Conservation (phyloP, 2,329 filamentous ascomycete genomes). For the Lasiodiplodia citricola region DNA sequence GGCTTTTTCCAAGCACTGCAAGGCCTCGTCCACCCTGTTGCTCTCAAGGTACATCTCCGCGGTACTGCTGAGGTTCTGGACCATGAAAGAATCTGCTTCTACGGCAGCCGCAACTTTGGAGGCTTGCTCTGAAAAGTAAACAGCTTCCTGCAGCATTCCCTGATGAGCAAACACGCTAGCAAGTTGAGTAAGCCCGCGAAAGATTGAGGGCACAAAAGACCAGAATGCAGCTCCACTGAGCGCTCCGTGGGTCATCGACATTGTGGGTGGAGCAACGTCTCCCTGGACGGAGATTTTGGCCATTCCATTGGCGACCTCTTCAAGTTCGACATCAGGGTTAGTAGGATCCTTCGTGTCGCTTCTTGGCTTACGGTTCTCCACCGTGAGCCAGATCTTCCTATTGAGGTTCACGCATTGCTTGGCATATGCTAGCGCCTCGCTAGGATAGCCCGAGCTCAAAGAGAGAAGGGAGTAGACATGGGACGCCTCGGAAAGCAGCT, state of each 20-base stretch:
- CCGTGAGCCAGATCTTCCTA: conserved; percentile 56
- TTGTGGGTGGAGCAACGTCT: conserved; percentile 39
- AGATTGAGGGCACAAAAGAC: conserved; percentile 75
- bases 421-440: conserved; percentile 54
- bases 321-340: conserved; percentile 23
- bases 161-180: conserved; percentile 81
- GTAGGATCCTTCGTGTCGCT: neutral
- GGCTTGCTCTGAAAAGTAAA: conserved; percentile 87
- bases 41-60: conserved; percentile 58
- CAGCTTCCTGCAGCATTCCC: conserved; percentile 84
- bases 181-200: conserved; percentile 73
- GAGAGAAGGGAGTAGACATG: conserved; percentile 70
- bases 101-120: conserved; percentile 75
- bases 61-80: conserved; percentile 51
- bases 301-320: conserved; percentile 30
- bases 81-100: conserved; percentile 61
- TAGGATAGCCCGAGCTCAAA: conserved; percentile 59
- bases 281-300: conserved; percentile 39
- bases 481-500: conserved; percentile 63
- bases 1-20: conserved; percentile 61
- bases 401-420: conserved; percentile 57
- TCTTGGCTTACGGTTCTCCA: conserved; percentile 49
- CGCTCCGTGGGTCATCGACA: conserved; percentile 51
- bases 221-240: conserved; percentile 74
- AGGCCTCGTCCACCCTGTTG: conserved; percentile 56